Conservation (phyloP, 495 filamentous ascomycete genomes). For the Tuber microsphaerosporum region DNA sequence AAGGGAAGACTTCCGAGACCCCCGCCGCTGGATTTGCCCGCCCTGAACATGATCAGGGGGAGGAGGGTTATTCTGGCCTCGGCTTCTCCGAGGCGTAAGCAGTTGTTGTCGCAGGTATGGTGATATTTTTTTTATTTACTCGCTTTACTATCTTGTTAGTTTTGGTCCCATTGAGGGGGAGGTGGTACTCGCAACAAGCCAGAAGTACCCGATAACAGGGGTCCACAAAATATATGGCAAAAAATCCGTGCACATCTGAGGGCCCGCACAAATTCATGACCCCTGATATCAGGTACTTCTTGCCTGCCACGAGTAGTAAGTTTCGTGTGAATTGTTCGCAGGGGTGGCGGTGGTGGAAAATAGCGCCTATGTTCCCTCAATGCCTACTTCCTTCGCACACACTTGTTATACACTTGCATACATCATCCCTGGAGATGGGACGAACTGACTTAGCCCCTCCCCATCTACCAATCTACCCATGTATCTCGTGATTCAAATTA, state of each 20-base stretch:
- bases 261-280: too few species aligned
- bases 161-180: neutral
- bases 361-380: neutral
- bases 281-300: too few species aligned
- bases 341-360: neutral
- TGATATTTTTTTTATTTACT: conserved; percentile 3
- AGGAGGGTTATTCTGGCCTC: conserved; percentile 83
- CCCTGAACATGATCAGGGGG: conserved; percentile 60
- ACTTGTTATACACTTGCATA: neutral
- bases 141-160: neutral
- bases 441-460: neutral
- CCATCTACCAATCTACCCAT: neutral
- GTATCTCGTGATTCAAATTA: conserved; percentile 10
- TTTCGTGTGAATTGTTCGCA: neutral
- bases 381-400: neutral
- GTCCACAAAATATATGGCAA: too few species aligned
- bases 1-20: conserved; percentile 29
- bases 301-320: neutral
- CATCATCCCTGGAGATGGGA: neutral
- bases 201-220: too few species aligned
- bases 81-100: conserved; percentile 71
- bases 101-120: conserved; percentile 60
- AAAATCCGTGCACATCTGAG: too few species aligned
- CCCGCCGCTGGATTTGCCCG: conserved; percentile 67
- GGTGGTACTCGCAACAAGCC: neutral